Percentiles rank a stretch among this genome's conserved stretches.
Evolutionary conservation across 1,139 yeast genomes (phyloP).

Genomic region (Yarrowia galli): DNA sequence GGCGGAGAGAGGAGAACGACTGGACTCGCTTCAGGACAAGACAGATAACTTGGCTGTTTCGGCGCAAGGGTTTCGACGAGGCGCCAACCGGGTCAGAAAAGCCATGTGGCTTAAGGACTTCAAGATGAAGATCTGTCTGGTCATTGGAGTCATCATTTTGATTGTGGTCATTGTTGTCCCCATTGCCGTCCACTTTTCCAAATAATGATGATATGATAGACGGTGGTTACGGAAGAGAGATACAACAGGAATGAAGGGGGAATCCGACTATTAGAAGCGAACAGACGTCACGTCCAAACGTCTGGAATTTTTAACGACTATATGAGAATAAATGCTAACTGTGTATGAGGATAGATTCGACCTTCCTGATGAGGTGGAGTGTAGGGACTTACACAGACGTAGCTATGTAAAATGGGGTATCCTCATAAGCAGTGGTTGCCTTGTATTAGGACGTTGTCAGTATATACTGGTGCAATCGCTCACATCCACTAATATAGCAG

Average conservation of each 20-base stretch:
- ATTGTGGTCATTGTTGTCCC: constrained; percentile 88
- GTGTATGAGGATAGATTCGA: not conserved
- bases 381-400: no score
- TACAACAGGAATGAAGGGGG: no score
- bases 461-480: no score
- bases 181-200: constrained; percentile 80
- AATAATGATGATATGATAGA: not conserved
- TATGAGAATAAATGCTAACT: constrained; percentile 8
- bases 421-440: no score
- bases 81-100: constrained; percentile 96
- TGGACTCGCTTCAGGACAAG: constrained; percentile 91
- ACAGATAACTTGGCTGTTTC: constrained; percentile 92
- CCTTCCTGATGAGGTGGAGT: no score
- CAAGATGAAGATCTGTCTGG: constrained; percentile 93
- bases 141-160: constrained; percentile 79
- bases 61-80: constrained; percentile 95
- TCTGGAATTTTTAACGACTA: not conserved
- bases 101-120: constrained; percentile 99
- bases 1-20: constrained; percentile 92
- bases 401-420: no score
- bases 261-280: not conserved
- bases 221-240: not conserved
- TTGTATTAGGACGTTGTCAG: no score
- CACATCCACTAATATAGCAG: no score
- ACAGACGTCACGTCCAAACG: not conserved